Evolutionary conservation across 1,284 basidiomycete species (phyloP).

Genomic region (Cutaneotrichosporon curvatum): DNA sequence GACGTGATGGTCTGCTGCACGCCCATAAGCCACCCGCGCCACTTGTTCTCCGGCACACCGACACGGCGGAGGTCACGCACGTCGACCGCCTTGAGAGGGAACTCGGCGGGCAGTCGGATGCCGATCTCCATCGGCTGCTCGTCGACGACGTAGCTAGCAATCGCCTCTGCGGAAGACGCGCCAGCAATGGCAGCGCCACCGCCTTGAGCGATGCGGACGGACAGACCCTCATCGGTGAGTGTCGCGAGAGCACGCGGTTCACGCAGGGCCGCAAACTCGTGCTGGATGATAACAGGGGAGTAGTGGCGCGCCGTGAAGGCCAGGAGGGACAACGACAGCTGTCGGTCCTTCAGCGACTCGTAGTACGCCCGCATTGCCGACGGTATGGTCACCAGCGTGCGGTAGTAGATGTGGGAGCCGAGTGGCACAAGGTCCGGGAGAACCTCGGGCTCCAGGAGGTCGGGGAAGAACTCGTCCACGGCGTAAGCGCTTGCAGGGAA

Average conservation of each 20-base stretch:
- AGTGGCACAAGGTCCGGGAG: conserved; percentile 56
- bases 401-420: conserved; percentile 82
- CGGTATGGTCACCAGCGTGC: conserved; percentile 70
- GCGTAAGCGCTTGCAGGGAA: conserved; percentile 60
- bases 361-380: conserved; percentile 80
- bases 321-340: conserved; percentile 67
- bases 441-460: conserved; percentile 55
- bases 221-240: conserved; percentile 72
- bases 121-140: conserved; percentile 91
- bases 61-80: conserved; percentile 77
- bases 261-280: conserved; percentile 72
- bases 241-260: conserved; percentile 58
- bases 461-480: conserved; percentile 75
- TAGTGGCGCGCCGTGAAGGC: conserved; percentile 79
- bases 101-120: conserved; percentile 79
- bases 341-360: conserved; percentile 78
- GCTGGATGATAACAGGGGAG: conserved; percentile 78
- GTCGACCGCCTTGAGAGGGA: conserved; percentile 83
- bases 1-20: conserved; percentile 87
- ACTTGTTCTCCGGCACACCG: conserved; percentile 81
- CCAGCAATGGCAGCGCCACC: conserved; percentile 70
- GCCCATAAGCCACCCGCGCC: conserved; percentile 89
- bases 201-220: conserved; percentile 61
- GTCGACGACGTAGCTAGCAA: conserved; percentile 70
- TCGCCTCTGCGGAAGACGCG: conserved; percentile 39